Conservation (phyloP, 306 rosid species). For the Geum urbanum region DNA sequence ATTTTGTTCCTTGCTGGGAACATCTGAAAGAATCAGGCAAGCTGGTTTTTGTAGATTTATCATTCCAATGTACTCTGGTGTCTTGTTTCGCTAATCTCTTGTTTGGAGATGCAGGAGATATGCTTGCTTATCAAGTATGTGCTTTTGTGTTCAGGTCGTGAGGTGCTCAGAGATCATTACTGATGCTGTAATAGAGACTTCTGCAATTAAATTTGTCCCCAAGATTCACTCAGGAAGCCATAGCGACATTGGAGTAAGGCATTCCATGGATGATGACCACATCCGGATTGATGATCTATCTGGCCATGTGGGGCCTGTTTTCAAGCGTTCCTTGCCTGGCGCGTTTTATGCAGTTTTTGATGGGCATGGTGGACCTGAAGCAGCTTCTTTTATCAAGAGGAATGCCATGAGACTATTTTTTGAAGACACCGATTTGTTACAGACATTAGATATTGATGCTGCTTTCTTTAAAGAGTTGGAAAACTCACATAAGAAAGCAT, state of each 20-base stretch:
- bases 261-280: conserved; percentile 90
- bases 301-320: conserved; percentile 51
- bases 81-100: neutral
- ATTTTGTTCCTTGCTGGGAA: neutral
- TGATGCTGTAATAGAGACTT: conserved; percentile 40
- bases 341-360: conserved; percentile 91
- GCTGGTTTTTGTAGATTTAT: neutral
- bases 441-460: conserved; percentile 43
- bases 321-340: conserved; percentile 44
- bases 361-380: conserved; percentile 93
- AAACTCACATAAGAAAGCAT: conserved; percentile 69
- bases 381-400: conserved; percentile 74
- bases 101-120: neutral
- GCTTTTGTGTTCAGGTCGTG: conserved; percentile 41
- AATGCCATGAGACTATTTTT: conserved; percentile 74
- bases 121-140: neutral
- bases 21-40: neutral
- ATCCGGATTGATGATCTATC: conserved; percentile 73
- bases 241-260: conserved; percentile 64
- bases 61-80: neutral
- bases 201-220: conserved; percentile 49
- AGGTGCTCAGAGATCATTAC: conserved; percentile 46
- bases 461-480: conserved; percentile 55
- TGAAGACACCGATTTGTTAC: conserved; percentile 62
- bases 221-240: conserved; percentile 72